Evolutionary conservation across 1,139 yeast genomes (phyloP), one percentile per base, ranked within the genome.

Genomic region (Oligophagozyma castellii): DNA sequence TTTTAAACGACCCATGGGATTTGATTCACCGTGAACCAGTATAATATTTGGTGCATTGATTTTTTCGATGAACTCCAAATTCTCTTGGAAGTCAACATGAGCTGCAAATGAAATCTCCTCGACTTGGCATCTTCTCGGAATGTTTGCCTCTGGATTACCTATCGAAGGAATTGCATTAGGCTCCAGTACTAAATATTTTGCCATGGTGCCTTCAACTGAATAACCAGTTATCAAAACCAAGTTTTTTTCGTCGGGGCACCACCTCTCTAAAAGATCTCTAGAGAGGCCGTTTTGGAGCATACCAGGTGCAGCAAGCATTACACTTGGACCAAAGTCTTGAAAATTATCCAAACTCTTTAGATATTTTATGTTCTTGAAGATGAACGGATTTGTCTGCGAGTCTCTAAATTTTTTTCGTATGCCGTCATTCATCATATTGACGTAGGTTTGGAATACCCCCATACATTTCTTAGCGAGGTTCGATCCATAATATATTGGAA

Each of bases 81-180:
- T 89, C 49, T 89, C 95, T 44, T 80, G 86, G 55, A 78, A 89
- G 51, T 92, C 98, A 12, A 92, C 99, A 56, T 89, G 99, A 0
- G 99, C 99, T 4, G 98, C 98, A 63, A 89, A 89, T 2, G 96
- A 86, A 7, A 89, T 77, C 53, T 89, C 99, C 42, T 89, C 96
- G n/a, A 89, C 75, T 23, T 71, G 71, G 35, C 92, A 60, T 38
- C 96, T 67, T 46, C 98, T 70, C 2, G 96, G 95, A 25, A 89
- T 77, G 30, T 73, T 70, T 21, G 76, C 61, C 32, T 86, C 95
- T 0, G 94, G 81, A 38, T 83, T 83, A 14, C 65, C 59, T 14
- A 70, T 59, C 0, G 96, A 78, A 3, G 92, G 92, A 32, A 89
- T 83, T 12, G 84, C 80, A 16, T 73, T 70, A 1, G 99, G 98